Evolutionary conservation across 108 stramenopile genomes (phyloP).

Genomic region (Cyclostephanos invisitatus): DNA sequence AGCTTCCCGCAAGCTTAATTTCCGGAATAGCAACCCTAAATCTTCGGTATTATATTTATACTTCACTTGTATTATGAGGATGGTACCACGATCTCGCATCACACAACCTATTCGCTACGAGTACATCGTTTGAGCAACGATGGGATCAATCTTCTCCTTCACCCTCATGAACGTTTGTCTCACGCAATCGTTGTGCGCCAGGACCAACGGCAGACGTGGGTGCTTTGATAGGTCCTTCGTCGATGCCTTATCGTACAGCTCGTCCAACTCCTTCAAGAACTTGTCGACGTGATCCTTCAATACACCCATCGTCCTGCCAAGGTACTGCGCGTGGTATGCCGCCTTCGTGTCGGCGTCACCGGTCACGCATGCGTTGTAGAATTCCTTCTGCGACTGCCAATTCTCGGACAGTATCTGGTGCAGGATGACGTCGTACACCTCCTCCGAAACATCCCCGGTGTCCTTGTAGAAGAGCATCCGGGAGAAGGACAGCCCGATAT

Average conservation of each 20-base stretch:
- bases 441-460: slow-evolving; percentile 58
- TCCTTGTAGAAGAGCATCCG: slow-evolving; percentile 66
- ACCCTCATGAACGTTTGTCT: slow-evolving; percentile 49
- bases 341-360: slow-evolving; percentile 55
- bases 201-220: slow-evolving; percentile 49
- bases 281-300: slow-evolving; percentile 57
- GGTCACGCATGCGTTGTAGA: slow-evolving; percentile 57
- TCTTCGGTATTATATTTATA: no score
- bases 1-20: no score
- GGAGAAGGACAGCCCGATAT: slow-evolving; percentile 61
- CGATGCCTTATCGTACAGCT: slow-evolving; percentile 45
- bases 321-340: slow-evolving; percentile 55
- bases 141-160: slow-evolving; percentile 45
- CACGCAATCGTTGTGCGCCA: slow-evolving; percentile 56
- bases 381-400: slow-evolving; percentile 33
- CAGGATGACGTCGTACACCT: slow-evolving; percentile 62
- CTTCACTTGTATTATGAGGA: no score
- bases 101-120: not conserved
- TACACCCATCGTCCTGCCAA: slow-evolving; percentile 35
- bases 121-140: slow-evolving; percentile 10
- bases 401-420: slow-evolving; percentile 44
- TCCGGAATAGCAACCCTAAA: no score
- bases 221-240: slow-evolving; percentile 37
- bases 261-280: slow-evolving; percentile 49
- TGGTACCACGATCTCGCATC: no score